A percentile compares a stretch with the other conserved stretches of the same genome.
These are phyloP conservation scores for Sphagnum magellanicum DNA, from an alignment of 228 moss, liverwort and hornwort genomes.

Conservation along the genomic window DNA sequence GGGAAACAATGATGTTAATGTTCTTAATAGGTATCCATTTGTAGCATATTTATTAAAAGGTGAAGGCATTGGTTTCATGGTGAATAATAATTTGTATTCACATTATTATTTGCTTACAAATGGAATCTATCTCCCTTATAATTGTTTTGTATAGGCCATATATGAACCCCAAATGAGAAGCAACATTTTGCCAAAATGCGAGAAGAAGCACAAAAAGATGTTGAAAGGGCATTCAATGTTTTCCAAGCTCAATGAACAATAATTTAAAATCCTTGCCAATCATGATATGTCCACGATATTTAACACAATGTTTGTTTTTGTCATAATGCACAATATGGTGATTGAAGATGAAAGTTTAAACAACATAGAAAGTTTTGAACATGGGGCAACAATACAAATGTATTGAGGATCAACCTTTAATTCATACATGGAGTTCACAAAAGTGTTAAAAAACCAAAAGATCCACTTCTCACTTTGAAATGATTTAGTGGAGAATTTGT, in stretches of 20 bases:
- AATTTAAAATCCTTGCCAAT: no score
- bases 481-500: no score
- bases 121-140: conserved; percentile 32
- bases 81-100: conserved; percentile 25
- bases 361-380: no score
- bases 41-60: conserved; percentile 24
- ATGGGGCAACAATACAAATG: no score
- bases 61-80: conserved; percentile 13
- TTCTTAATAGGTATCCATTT: conserved; percentile 26
- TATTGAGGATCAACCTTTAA: no score
- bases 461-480: no score
- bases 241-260: conserved; percentile 26
- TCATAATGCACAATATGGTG: not conserved
- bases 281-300: no score
- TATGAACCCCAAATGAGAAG: conserved; percentile 22
- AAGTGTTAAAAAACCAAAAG: no score
- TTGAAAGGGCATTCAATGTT: conserved; percentile 31
- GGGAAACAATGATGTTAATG: conserved; percentile 28
- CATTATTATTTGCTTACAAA: conserved; percentile 36
- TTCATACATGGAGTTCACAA: no score
- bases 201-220: conserved; percentile 16
- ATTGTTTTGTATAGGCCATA: conserved; percentile 26
- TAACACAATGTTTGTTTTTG: not conserved
- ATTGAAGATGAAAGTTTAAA: no score
- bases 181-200: conserved; percentile 21